Percentiles rank a stretch among this genome's conserved stretches.
Evolutionary conservation across 1,284 basidiomycete genomes (phyloP).

Genomic region (Hemileia vastatrix): DNA sequence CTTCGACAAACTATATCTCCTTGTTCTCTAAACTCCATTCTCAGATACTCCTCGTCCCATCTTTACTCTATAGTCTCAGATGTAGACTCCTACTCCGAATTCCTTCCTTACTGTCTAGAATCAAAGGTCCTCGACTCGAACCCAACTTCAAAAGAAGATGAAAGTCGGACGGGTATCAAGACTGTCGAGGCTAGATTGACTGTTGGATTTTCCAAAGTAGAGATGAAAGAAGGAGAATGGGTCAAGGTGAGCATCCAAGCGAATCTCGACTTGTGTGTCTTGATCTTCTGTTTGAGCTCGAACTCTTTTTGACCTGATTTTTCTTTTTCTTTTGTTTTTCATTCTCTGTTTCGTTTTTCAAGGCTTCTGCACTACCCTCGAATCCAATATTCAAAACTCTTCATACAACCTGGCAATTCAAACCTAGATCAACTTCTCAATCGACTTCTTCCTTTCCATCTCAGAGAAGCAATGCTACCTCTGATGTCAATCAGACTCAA

Average conservation of each 20-base stretch:
- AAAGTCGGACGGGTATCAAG: background rate
- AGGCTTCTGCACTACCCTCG: too few relatives aligned
- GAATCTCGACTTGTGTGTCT: background rate
- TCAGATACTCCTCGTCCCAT: slow-evolving; percentile 18
- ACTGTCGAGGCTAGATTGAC: slow-evolving; percentile 33
- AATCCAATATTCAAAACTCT: too few relatives aligned
- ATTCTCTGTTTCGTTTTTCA: too few relatives aligned
- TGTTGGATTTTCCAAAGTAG: slow-evolving; percentile 38
- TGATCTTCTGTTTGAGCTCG: background rate
- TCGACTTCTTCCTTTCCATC: too few relatives aligned
- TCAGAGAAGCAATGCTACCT: too few relatives aligned
- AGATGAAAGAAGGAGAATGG: slow-evolving; percentile 18
- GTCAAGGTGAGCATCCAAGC: slow-evolving; percentile 24
- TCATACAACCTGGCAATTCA: too few relatives aligned
- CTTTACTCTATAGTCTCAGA: slow-evolving; percentile 36
- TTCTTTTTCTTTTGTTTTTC: too few relatives aligned
- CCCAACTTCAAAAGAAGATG: slow-evolving; percentile 1
- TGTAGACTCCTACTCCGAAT: slow-evolving; percentile 35
- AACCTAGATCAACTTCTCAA: too few relatives aligned
- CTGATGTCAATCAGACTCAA: too few relatives aligned
- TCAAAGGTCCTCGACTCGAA: slow-evolving; percentile 30
- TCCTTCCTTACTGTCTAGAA: slow-evolving; percentile 37
- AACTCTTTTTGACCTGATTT: too few relatives aligned
- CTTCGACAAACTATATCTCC: too few relatives aligned
- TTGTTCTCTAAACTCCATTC: too few relatives aligned